A percentile compares a stretch with the other conserved stretches of the same genome.
phyloP scores from a whole-genome alignment of 1,284 basidiomycete genomes.

The Hypsizygus ulmarius region DNA sequence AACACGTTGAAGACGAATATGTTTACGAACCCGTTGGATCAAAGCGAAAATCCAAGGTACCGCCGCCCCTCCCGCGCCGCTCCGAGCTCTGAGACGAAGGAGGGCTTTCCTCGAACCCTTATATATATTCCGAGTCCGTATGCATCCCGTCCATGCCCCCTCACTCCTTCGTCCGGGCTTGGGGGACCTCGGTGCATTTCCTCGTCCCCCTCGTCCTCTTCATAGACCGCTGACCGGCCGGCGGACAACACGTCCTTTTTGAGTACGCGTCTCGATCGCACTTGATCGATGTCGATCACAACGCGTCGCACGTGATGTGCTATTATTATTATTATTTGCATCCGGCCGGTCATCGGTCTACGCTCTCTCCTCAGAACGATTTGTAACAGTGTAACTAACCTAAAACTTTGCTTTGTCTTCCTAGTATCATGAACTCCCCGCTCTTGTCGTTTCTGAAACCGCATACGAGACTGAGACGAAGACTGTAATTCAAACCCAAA shows the following conservation, averaged over 20 bases:
- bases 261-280: conserved; percentile 35
- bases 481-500: conserved; percentile 63
- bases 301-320: conserved; percentile 41
- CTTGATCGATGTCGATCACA: conserved; percentile 34
- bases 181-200: conserved; percentile 73
- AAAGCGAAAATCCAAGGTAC: conserved; percentile 85
- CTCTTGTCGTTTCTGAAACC: conserved; percentile 60
- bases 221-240: conserved; percentile 44
- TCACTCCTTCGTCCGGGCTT: conserved; percentile 82
- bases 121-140: conserved; percentile 61
- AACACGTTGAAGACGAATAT: conserved; percentile 73
- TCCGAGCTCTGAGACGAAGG: conserved; percentile 91
- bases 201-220: conserved; percentile 72
- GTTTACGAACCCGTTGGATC: conserved; percentile 64
- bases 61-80: conserved; percentile 74
- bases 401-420: conserved; percentile 23
- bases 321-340: conserved; percentile 23
- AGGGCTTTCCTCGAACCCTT: conserved; percentile 51
- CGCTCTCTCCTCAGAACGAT: conserved; percentile 26
- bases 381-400: conserved; percentile 38
- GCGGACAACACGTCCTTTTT: conserved; percentile 12
- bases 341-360: conserved; percentile 41
- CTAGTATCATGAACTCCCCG: conserved; percentile 59
- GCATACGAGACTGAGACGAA: conserved; percentile 65
- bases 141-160: conserved; percentile 50